phyloP scores from a whole-genome alignment of 2,329 filamentous ascomycete genomes.

The Sporothrix pallida region DNA sequence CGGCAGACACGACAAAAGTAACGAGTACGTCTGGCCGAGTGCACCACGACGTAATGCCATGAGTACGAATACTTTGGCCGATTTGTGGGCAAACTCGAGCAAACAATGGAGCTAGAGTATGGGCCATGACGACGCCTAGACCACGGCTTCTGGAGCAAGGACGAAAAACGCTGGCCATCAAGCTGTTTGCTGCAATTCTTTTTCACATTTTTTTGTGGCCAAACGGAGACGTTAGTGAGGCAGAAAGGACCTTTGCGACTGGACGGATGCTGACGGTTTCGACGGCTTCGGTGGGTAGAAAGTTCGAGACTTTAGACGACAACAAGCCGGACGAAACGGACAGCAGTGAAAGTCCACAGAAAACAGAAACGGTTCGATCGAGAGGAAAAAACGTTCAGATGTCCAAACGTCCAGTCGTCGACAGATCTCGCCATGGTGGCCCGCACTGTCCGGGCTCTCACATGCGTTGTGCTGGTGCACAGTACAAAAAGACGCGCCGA shows the following conservation, averaged over 20 bases:
- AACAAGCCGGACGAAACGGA: background rate
- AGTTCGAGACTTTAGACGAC: conserved; percentile 14
- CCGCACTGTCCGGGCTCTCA: conserved; percentile 17
- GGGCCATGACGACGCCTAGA: conserved; percentile 16
- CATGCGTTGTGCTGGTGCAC: conserved; percentile 25
- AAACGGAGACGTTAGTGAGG: background rate
- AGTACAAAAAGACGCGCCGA: background rate
- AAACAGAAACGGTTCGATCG: background rate
- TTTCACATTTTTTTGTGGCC: background rate
- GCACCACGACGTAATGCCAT: background rate
- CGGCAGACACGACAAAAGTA: background rate
- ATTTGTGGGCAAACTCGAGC: background rate
- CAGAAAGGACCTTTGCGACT: background rate
- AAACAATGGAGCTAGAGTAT: background rate
- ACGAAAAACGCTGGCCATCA: no score
- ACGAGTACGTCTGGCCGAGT: background rate
- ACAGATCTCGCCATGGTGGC: conserved; percentile 21
- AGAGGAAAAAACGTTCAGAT: background rate
- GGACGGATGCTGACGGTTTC: background rate
- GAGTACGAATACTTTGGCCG: background rate
- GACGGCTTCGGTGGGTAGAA: background rate
- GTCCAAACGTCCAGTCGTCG: background rate
- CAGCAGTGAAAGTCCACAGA: background rate
- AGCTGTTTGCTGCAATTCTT: no score
- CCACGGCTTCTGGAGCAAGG: background rate